phyloP scores from a whole-genome alignment of 108 stramenopile genomes.

The Pseudonitzschia pungens region DNA sequence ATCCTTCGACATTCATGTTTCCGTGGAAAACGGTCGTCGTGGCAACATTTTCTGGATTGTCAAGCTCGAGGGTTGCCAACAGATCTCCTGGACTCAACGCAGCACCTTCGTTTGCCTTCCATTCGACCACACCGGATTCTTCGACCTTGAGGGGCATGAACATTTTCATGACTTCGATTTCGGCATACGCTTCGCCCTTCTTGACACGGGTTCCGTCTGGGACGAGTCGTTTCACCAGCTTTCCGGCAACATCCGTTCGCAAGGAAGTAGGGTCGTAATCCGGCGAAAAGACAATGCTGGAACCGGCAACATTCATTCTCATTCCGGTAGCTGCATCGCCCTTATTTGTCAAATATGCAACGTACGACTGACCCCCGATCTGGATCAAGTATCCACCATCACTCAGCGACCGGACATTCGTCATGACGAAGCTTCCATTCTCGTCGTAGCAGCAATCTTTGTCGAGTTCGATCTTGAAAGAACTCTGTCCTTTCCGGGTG shows the following conservation, averaged over 20 bases:
- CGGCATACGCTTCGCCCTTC: constrained; percentile 90
- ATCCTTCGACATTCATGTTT: constrained; percentile 61
- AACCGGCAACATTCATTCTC: constrained; percentile 86
- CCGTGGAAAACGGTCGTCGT: constrained; percentile 74
- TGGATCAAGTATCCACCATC: constrained; percentile 97
- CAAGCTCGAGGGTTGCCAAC: constrained; percentile 89
- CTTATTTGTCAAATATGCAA: constrained; percentile 86
- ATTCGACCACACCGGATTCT: constrained; percentile 89
- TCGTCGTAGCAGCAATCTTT: constrained; percentile 16
- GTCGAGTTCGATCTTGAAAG: constrained; percentile 58
- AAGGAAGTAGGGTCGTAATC: constrained; percentile 97
- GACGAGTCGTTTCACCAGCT: constrained; percentile 94
- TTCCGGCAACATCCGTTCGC: constrained; percentile 94
- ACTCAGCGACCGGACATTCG: constrained; percentile 87
- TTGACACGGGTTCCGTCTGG: constrained; percentile 89
- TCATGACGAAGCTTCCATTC: constrained; percentile 46
- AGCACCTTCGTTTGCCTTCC: constrained; percentile 90
- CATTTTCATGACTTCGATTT: constrained; percentile 99
- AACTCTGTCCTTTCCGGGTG: constrained; percentile 66
- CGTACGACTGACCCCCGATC: constrained; percentile 87
- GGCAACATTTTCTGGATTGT: constrained; percentile 92
- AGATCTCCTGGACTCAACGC: constrained; percentile 90
- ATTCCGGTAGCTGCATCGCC: constrained; percentile 77
- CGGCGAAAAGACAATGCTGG: constrained; percentile 90
- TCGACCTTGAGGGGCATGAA: constrained; percentile 98